A percentile compares a stretch with the other conserved stretches of the same genome.
phyloP scores from a whole-genome alignment of 495 filamentous ascomycete species.

The Apodospora peruviana region DNA sequence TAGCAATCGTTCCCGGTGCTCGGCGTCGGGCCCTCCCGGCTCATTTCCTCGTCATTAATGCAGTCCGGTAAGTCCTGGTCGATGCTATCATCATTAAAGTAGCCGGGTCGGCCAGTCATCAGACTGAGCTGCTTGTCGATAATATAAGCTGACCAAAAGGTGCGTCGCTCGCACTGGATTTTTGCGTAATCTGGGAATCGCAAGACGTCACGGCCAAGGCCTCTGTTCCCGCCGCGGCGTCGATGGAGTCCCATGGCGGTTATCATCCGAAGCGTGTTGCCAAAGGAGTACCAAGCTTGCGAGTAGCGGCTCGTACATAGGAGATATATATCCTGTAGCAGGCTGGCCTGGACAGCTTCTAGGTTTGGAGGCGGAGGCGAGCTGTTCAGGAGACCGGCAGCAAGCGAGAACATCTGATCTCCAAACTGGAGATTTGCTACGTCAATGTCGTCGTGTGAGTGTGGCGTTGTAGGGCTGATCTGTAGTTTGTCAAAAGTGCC shows the following conservation, averaged over 20 bases:
- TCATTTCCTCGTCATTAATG: constrained; percentile 51
- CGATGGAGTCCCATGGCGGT: constrained; percentile 27
- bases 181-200: constrained; percentile 16
- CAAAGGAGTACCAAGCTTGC: constrained; percentile 22
- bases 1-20: constrained; percentile 28
- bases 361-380: constrained; percentile 14
- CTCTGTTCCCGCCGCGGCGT: constrained; percentile 13
- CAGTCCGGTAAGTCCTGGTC: constrained; percentile 49
- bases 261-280: constrained; percentile 18
- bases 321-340: constrained; percentile 22
- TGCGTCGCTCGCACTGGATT: constrained; percentile 39
- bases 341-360: constrained; percentile 19
- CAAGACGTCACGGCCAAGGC: constrained; percentile 10
- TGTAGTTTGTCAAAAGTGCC: constrained; percentile 11
- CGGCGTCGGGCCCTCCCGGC: constrained; percentile 23
- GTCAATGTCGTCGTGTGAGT: background rate
- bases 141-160: constrained; percentile 53
- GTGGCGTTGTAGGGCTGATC: background rate
- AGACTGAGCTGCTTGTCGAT: constrained; percentile 55
- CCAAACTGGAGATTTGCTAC: constrained; percentile 14
- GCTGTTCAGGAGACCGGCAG: constrained; percentile 9
- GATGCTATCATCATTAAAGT: constrained; percentile 48
- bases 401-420: constrained; percentile 12
- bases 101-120: constrained; percentile 48
- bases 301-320: constrained; percentile 17